A percentile compares a stretch with the other conserved stretches of the same genome.
These are phyloP conservation scores for Fraxinus pennsylvanica DNA, from an alignment of 257 asterid species.

Conservation along the genomic window DNA sequence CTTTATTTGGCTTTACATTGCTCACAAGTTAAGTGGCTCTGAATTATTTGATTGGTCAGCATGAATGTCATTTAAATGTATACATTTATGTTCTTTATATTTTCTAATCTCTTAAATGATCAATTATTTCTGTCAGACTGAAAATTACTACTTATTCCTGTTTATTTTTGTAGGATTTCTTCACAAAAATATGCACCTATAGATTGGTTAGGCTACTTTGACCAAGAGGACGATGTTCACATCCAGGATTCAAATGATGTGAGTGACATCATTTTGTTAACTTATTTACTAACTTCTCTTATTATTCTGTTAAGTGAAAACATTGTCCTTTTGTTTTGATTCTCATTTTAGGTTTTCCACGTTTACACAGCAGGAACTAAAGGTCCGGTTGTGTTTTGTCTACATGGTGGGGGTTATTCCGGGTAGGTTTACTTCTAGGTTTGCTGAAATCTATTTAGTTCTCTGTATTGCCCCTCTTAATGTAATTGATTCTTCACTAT, in stretches of 20 bases:
- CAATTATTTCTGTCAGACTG: conserved; percentile 6
- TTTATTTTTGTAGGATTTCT: conserved; percentile 49
- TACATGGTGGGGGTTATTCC: conserved; percentile 98
- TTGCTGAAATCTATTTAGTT: background rate
- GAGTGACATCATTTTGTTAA: conserved; percentile 34
- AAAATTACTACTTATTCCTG: conserved; percentile 10
- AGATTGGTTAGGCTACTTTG: conserved; percentile 78
- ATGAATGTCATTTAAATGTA: background rate
- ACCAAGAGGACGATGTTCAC: conserved; percentile 73
- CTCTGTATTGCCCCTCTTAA: background rate
- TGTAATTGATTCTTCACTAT: background rate
- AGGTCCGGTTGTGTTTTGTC: conserved; percentile 90
- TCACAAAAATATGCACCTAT: conserved; percentile 77
- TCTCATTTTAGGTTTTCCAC: conserved; percentile 78
- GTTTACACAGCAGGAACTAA: conserved; percentile 77
- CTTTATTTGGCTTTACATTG: background rate
- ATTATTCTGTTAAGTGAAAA: conserved; percentile 24
- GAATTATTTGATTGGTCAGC: background rate
- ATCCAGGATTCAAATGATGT: conserved; percentile 80
- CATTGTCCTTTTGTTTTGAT: conserved; percentile 17
- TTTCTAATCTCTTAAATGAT: conserved; percentile 2
- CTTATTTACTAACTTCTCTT: conserved; percentile 11
- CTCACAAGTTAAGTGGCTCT: background rate
- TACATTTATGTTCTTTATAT: background rate
- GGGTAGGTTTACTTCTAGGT: conserved; percentile 56